These are phyloP conservation scores for Amanita rimosa DNA, from an alignment of 768 basidiomycete species.

Conservation along the genomic window DNA sequence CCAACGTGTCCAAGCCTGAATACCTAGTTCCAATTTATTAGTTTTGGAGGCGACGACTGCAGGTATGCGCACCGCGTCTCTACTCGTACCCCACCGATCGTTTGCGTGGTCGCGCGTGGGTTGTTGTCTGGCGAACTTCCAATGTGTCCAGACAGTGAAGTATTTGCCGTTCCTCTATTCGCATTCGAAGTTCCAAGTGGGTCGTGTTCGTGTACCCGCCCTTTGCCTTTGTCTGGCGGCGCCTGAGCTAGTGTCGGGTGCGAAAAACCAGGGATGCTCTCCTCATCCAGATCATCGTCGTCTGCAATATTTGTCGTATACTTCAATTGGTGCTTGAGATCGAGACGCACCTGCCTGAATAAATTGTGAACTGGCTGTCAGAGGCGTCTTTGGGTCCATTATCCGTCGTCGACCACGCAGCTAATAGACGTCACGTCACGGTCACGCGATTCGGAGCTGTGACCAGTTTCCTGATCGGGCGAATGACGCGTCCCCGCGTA, in stretches of 20 bases:
- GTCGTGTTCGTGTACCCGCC: constrained; percentile 45
- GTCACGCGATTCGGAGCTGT: constrained; percentile 17
- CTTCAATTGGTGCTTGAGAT: neutral
- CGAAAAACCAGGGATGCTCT: constrained; percentile 69
- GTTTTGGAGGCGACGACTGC: neutral
- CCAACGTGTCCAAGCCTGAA: constrained; percentile 79
- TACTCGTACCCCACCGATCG: constrained; percentile 75
- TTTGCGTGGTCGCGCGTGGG: constrained; percentile 41
- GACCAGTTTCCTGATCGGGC: constrained; percentile 21
- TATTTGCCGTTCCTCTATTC: constrained; percentile 19
- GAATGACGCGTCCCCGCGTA: constrained; percentile 40
- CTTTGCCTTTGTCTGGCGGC: constrained; percentile 64
- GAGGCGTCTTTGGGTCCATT: constrained; percentile 39
- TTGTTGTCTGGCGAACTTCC: constrained; percentile 34
- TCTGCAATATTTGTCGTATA: constrained; percentile 21
- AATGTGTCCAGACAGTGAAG: constrained; percentile 61
- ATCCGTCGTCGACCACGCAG: constrained; percentile 19
- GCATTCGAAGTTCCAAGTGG: constrained; percentile 34
- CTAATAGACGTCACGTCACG: constrained; percentile 9
- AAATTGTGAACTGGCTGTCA: constrained; percentile 60
- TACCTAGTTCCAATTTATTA: constrained; percentile 32
- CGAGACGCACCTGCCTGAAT: constrained; percentile 61
- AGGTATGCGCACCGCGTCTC: constrained; percentile 66
- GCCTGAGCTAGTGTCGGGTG: constrained; percentile 40
- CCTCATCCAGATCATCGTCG: constrained; percentile 77